Percentiles rank a stretch among this genome's conserved stretches.
Conservation (phyloP, 1,284 basidiomycete genomes). For the Exobasidium rhododendri region DNA sequence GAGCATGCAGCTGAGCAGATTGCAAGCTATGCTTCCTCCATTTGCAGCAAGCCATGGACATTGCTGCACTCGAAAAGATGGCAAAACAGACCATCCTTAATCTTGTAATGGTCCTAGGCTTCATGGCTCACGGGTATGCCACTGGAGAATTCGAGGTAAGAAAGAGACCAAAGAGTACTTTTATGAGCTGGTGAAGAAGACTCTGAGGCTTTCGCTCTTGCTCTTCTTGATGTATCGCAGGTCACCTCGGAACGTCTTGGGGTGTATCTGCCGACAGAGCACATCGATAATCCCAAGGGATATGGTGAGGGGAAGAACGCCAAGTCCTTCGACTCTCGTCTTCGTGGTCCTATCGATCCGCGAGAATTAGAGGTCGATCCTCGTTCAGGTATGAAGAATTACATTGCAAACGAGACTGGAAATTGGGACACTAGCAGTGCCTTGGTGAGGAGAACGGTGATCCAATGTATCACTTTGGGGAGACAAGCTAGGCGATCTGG, state of each 20-base stretch:
- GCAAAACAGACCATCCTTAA: slow-evolving; percentile 73
- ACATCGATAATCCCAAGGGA: slow-evolving; percentile 51
- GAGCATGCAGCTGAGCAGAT: too few species aligned
- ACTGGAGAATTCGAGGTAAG: slow-evolving; percentile 68
- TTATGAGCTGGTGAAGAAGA: slow-evolving; percentile 62
- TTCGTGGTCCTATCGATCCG: slow-evolving; percentile 73
- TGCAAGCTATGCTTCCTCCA: background rate
- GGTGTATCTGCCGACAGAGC: slow-evolving; percentile 15
- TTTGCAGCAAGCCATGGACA: slow-evolving; percentile 55
- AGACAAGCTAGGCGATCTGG: slow-evolving; percentile 61
- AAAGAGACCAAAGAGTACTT: slow-evolving; percentile 80
- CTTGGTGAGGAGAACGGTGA: slow-evolving; percentile 73
- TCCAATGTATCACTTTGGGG: slow-evolving; percentile 66
- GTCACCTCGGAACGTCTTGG: slow-evolving; percentile 82
- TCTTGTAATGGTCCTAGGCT: slow-evolving; percentile 66
- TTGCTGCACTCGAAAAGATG: slow-evolving; percentile 62
- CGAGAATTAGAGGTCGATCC: slow-evolving; percentile 81
- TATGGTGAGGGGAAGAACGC: slow-evolving; percentile 73
- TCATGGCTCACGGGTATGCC: slow-evolving; percentile 60
- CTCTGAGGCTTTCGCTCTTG: slow-evolving; percentile 42
- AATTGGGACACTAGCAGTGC: slow-evolving; percentile 83
- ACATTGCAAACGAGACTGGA: slow-evolving; percentile 75
- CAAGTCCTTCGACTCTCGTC: slow-evolving; percentile 69
- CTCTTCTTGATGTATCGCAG: slow-evolving; percentile 67
- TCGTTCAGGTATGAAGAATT: slow-evolving; percentile 89